Evolutionary conservation across 2,329 filamentous ascomycete genomes (phyloP), one percentile per base, ranked within the genome.

Genomic region (Neonectria sp.): DNA sequence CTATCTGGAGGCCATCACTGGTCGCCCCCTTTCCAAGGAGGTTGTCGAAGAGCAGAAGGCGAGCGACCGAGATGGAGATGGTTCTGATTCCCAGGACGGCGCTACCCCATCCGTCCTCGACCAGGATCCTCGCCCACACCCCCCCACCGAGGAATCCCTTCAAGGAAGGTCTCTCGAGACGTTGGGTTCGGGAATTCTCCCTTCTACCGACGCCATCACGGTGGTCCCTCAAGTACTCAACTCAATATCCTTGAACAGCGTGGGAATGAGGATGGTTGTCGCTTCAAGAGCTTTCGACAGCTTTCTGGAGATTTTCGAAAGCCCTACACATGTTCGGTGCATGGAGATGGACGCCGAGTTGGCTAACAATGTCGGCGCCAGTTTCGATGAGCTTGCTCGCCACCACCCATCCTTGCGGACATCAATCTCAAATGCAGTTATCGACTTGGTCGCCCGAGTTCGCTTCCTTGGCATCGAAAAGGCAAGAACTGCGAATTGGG

Each of bases 271-370:
- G 75, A 88, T 98, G 77, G 97, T 99, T 75, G 91, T 94, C 64
- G 88, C 90, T 0, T 98, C 95, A 0, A 87, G 90, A 65, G 95
- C 94, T 2, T 86, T 99, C 51, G 91, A 95, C 63, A 93, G 90
- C 73, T 98, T 95, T 78, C 92, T 99, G 71, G 94, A 98, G 78
- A 94, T 98, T n/a, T 99, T 99, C 72, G 94, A 98, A 80, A 98
- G 94, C 72, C 91, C 95, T 3, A 88, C 90, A 17, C 97, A 99
- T 80, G 90, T 99, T 65, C 93, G 93, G 73, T 92, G 92, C 70
- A 91, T 99, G 86, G 90, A 93, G 69, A 85, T 86, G 43, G 95
- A 97, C 71, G 84, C 88, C 6, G 84, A 86, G 40, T 86, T 97
- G 65, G 88, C 95, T 11, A 88, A 88, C 33, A 89, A 90, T 45